These are phyloP conservation scores for Aspergillus bridgeri DNA, from an alignment of 495 filamentous ascomycete genomes.

Conservation along the genomic window DNA sequence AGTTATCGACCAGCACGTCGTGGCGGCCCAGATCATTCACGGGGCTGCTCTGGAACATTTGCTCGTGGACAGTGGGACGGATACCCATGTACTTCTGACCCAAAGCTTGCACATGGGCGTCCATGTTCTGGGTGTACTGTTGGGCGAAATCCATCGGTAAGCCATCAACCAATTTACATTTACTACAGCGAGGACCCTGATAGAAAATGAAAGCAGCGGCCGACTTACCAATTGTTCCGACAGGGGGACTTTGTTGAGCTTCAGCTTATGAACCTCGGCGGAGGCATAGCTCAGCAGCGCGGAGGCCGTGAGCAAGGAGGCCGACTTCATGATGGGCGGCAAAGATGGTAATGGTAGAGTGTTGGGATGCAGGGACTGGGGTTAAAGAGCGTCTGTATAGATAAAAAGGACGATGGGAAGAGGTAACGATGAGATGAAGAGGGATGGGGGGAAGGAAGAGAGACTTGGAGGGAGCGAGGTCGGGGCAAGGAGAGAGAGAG, in stretches of 20 bases:
- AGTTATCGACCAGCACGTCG: conserved; percentile 89
- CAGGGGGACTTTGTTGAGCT: conserved; percentile 93
- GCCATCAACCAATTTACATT: conserved; percentile 1
- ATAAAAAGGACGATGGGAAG: conserved; percentile 10
- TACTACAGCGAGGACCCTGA: not conserved
- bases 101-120: conserved; percentile 73
- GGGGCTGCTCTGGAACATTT: conserved; percentile 74
- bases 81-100: conserved; percentile 85
- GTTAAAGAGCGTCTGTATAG: conserved; percentile 5
- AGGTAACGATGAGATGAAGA: conserved; percentile 21
- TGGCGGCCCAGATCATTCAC: conserved; percentile 67
- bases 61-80: conserved; percentile 62
- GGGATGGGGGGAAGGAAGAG: conserved; percentile 11
- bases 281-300: conserved; percentile 79
- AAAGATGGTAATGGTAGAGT: conserved; percentile 2
- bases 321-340: conserved; percentile 70
- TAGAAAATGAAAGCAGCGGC: not conserved
- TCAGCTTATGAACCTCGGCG: conserved; percentile 87
- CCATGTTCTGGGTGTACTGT: conserved; percentile 73
- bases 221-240: conserved; percentile 82
- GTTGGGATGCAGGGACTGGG: not conserved
- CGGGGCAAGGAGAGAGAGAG: conserved; percentile 10
- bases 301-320: conserved; percentile 69
- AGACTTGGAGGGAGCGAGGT: conserved; percentile 11
- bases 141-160: conserved; percentile 17